Base-by-base conservation (phyloP, 345 rosid genomes). In the Chamaenerion angustifolium region DNA sequence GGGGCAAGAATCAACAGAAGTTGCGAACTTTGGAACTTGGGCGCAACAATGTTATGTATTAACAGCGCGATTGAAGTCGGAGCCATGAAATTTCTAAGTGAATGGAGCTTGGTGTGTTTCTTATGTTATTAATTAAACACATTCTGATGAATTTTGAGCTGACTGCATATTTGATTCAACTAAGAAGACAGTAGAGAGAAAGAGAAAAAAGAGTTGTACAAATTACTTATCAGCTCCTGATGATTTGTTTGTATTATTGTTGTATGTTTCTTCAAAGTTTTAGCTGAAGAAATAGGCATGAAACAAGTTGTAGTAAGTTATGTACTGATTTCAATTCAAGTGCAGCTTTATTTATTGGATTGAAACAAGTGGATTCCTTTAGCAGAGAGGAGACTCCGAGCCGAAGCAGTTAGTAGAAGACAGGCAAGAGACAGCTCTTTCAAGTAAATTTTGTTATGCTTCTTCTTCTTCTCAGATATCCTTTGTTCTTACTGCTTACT, bases 361-460 rank as follows among this genome's bases (percentile, higher is more conserved):
- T 1, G 98, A 71, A 90, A 90, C 62, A 90, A 86, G 71, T 90
- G 98, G 68, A 90, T 75, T 41, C 98, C 98, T 68, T 90, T 95
- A 5, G 98, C 98, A 0, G 98, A 83, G 44, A 90, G 60, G 4
- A 90, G 81, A 49, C 98, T 86, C 67, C 95, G 68, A 14, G 95
- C 84, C 8, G 98, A 64, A 18, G 98, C 98, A 0, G 88, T 83
- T 16, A 86, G 58, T 12, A 90, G 80, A 45, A 90, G 88, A 64
- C 83, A 83, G 12, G 98, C 98, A 11, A 90, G 54, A 1, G 98
- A 66, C 3, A 90, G 67, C 71, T 90, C 98, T 68, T 90, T 90
- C 43, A 70, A 64, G 40, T 90, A 90, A 58, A 90, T 83, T 62
- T 92, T 71, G 49, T 90, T 90, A 56, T 86, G 88, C 49, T 71